Conservation (phyloP, 192 early-diverging fungal species). For the Dispira simplex region DNA sequence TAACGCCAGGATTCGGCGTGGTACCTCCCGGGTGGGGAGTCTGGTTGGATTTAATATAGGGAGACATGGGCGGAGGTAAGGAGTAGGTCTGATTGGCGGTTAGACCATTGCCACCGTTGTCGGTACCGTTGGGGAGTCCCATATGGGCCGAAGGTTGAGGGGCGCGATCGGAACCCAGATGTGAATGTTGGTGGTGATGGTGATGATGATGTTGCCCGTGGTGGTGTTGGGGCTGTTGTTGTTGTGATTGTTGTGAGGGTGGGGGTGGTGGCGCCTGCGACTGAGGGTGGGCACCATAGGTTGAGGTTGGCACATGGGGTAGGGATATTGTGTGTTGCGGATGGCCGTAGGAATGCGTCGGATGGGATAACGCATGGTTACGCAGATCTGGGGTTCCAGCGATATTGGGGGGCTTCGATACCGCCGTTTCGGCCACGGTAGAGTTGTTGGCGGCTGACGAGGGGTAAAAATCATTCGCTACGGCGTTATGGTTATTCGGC, state of each 20-base stretch:
- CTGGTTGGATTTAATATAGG: too few relatives aligned
- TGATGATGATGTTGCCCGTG: slow-evolving; percentile 18
- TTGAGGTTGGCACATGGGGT: background rate
- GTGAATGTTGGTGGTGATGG: slow-evolving; percentile 11
- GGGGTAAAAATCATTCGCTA: too few relatives aligned
- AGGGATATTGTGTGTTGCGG: background rate
- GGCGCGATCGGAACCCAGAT: background rate
- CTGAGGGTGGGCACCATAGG: background rate
- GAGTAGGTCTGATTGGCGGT: background rate
- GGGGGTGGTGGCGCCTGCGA: background rate
- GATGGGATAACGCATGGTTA: too few relatives aligned
- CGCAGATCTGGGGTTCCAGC: too few relatives aligned
- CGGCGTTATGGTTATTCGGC: too few relatives aligned
- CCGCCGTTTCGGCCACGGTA: too few relatives aligned
- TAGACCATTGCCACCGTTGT: slow-evolving; percentile 14
- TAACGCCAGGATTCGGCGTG: too few relatives aligned
- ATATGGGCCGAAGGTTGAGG: background rate
- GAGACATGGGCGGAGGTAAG: slow-evolving; percentile 2
- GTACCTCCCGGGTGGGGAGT: too few relatives aligned
- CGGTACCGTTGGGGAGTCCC: slow-evolving; percentile 11
- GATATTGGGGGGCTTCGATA: too few relatives aligned
- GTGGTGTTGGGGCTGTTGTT: slow-evolving; percentile 17
- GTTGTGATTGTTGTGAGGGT: slow-evolving; percentile 11
- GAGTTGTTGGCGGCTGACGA: too few relatives aligned
- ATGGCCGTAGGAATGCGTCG: background rate